Evolutionary conservation across 1,139 yeast genomes (phyloP), one percentile per base, ranked within the genome.

Genomic region (Suhomyces atakaporum): DNA sequence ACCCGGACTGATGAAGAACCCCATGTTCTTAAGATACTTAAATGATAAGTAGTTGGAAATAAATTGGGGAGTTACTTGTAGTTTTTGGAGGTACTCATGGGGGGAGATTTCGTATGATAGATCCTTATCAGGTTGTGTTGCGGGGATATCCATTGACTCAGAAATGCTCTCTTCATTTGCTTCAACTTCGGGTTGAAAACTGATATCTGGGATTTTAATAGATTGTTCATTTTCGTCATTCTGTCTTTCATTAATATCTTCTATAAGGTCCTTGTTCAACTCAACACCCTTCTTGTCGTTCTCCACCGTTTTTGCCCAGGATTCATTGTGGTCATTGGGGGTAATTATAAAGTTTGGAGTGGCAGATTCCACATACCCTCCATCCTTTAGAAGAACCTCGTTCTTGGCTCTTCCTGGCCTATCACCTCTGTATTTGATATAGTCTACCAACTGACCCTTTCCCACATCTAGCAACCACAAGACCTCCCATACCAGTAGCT

Each of bases 1-100:
- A 0, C 97, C 98, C 0, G 97, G 96, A 23, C 89, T 72, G 15
- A 89, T 46, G 49, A 56, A 84, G 54, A 73, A 82, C 0, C 75
- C 78, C 13, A 55, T 51, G 1, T 53, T 46, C 41, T 75, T 78
- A 30, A 86, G 58, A 35, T 66, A 56, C 27, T 62, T 60, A 34
- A 34, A 48, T 8, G 40, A 38, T 10, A 28, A 31, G 32, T 47
- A 49, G 26, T 43, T 33, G 10, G 38, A 31, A 4, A 27, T 15
- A 10, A 40, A 16, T n/a, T 15, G 15, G 6, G 27, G 15, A 10
- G 30, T 11, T 19, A 11, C 20, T 14, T 15, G 11, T 7, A 28
- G 16, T 15, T 11, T 22, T n/a, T 19, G 22, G 16, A 33, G 23
- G 20, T 29, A 34, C 3, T 16, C 18, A 3, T 18, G 25, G 3